phyloP scores from a whole-genome alignment of 169 alveolate genomes.

The Plasmodium gonderi region DNA sequence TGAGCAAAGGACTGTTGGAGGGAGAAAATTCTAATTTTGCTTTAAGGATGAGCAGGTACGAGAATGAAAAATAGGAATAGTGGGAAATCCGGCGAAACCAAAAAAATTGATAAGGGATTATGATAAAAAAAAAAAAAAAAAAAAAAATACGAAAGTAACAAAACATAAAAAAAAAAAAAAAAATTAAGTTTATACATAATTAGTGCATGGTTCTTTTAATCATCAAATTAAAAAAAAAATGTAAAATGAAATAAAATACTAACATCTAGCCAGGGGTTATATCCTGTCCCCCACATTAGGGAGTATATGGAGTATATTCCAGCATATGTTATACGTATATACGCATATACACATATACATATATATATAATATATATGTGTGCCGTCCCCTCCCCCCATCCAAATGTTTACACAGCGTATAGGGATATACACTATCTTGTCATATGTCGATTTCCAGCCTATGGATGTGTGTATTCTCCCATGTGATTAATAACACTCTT shows the following conservation, averaged over 20 bases:
- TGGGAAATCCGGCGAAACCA: not conserved
- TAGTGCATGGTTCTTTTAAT: not conserved
- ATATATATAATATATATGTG: no score
- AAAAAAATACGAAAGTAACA: not conserved
- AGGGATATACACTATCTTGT: not conserved
- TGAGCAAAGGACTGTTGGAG: not conserved
- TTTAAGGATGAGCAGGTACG: not conserved
- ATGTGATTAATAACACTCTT: not conserved
- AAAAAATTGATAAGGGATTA: not conserved
- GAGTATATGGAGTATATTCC: not conserved
- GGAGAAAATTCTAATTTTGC: not conserved
- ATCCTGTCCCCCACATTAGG: not conserved
- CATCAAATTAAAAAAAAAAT: not conserved
- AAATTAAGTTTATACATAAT: not conserved
- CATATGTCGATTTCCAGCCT: not conserved
- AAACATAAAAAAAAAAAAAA: not conserved
- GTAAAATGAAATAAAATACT: not conserved
- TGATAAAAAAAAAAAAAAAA: not conserved
- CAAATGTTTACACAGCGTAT: not conserved
- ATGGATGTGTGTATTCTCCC: not conserved
- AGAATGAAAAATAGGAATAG: not conserved
- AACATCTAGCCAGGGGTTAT: not conserved
- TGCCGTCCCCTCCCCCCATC: no score
- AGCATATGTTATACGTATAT: not conserved
- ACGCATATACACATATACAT: not conserved